A percentile compares a stretch with the other conserved stretches of the same genome.
Conservation (phyloP, 2,329 filamentous ascomycete species). For the Colletotrichum spinosum region DNA sequence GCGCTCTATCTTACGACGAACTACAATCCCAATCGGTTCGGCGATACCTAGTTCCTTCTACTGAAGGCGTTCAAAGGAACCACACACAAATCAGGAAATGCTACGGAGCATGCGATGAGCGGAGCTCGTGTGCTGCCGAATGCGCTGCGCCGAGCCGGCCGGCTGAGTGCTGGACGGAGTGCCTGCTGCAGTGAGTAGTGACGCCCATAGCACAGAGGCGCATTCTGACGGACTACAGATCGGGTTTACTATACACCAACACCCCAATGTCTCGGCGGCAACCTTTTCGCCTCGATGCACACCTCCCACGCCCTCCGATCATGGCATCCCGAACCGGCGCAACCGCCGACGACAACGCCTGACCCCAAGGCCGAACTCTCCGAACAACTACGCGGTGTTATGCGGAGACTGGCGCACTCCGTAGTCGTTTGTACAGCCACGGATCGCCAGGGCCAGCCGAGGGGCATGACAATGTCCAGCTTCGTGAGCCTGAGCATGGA, state of each 20-base stretch:
- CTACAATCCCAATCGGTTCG: not conserved
- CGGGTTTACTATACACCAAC: not conserved
- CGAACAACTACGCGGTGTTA: conserved; percentile 62
- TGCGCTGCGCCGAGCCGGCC: conserved; percentile 25
- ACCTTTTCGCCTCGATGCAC: conserved; percentile 13
- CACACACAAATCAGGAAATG: conserved; percentile 1
- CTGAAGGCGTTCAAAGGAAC: not conserved
- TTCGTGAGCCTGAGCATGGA: conserved; percentile 66
- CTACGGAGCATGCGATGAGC: conserved; percentile 45
- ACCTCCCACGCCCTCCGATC: conserved; percentile 12
- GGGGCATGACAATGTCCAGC: conserved; percentile 71
- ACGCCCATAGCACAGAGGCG: not conserved
- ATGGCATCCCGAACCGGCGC: conserved; percentile 47
- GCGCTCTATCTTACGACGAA: not conserved
- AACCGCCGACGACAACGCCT: conserved; percentile 50
- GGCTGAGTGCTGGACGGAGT: conserved; percentile 4
- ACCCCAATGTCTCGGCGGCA: conserved; percentile 3
- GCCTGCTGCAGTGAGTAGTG: not conserved
- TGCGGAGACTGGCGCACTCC: conserved; percentile 66
- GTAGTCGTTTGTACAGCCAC: conserved; percentile 67
- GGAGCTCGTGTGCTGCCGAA: conserved; percentile 41
- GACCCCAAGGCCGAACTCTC: conserved; percentile 39
- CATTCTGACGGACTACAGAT: conserved; percentile 9
- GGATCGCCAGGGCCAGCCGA: conserved; percentile 47
- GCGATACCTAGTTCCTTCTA: not conserved